Conservation (phyloP, 2,329 filamentous ascomycete genomes). For the Chrysoporthe cubensis region DNA sequence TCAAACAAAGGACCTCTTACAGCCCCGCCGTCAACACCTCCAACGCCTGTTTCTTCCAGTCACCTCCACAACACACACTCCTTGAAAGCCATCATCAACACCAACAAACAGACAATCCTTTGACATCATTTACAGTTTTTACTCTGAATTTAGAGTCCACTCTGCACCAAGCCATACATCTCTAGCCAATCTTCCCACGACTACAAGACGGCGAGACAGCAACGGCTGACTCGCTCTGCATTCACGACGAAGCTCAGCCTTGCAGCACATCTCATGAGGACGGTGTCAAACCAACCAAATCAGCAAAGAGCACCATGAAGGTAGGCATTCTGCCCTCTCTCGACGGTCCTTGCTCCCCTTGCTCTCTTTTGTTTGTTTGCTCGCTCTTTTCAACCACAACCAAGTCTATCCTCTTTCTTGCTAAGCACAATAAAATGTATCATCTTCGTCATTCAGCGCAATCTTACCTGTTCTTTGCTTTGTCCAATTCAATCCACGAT, state of each 20-base stretch:
- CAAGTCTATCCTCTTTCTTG: neutral
- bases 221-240: neutral
- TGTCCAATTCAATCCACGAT: neutral
- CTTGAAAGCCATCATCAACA: neutral
- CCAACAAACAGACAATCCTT: neutral
- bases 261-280: neutral
- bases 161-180: neutral
- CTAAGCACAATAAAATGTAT: neutral
- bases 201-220: neutral
- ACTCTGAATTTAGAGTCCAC: too few relatives aligned
- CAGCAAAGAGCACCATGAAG: neutral
- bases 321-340: neutral
- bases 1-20: slow-evolving; percentile 1
- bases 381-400: neutral
- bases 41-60: neutral
- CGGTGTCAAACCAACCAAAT: neutral
- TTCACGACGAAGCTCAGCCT: neutral
- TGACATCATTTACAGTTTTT: neutral
- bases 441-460: neutral
- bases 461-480: neutral
- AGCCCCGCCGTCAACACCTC: neutral
- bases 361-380: neutral
- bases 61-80: neutral
- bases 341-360: neutral
- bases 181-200: neutral